Evolutionary conservation across 768 basidiomycete species (phyloP).

Genomic region (Candolleomyces efflorescens): DNA sequence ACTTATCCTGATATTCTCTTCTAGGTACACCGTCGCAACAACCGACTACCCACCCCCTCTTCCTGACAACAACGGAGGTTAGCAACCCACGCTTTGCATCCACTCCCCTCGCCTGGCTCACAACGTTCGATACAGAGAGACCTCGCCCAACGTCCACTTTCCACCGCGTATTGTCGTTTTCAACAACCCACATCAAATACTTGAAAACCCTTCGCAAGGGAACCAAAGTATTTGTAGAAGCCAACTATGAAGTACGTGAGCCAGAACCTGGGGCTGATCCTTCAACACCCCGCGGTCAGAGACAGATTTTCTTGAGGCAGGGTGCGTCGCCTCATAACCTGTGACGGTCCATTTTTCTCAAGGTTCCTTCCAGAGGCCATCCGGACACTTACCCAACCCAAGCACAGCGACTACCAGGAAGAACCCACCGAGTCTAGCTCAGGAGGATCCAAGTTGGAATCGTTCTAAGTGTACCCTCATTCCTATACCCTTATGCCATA

Average conservation of each 20-base stretch:
- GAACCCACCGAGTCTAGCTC: no score
- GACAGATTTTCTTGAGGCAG: slow-evolving; percentile 79
- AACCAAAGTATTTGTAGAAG: slow-evolving; percentile 75
- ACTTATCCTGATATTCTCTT: neutral
- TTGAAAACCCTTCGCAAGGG: slow-evolving; percentile 67
- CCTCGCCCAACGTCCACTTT: slow-evolving; percentile 53
- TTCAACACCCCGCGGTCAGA: slow-evolving; percentile 63
- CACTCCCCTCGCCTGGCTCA: neutral
- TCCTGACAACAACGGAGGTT: slow-evolving; percentile 57
- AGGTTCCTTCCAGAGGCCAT: neutral
- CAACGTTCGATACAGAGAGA: slow-evolving; percentile 38
- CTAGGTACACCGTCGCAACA: slow-evolving; percentile 77
- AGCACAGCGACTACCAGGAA: neutral
- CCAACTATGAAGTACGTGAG: slow-evolving; percentile 71
- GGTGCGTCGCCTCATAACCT: slow-evolving; percentile 38
- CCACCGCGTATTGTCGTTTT: slow-evolving; percentile 76
- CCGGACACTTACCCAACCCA: neutral
- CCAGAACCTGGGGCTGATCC: slow-evolving; percentile 65
- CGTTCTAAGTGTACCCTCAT: neutral
- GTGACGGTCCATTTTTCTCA: neutral
- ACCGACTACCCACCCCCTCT: slow-evolving; percentile 55
- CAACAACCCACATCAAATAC: slow-evolving; percentile 53
- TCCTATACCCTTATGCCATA: neutral
- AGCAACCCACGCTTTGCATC: slow-evolving; percentile 18
- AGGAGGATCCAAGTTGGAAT: neutral